Evolutionary conservation across 2,329 filamentous ascomycete genomes (phyloP), one percentile per base, ranked within the genome.

Genomic region (Whalleya microplaca): DNA sequence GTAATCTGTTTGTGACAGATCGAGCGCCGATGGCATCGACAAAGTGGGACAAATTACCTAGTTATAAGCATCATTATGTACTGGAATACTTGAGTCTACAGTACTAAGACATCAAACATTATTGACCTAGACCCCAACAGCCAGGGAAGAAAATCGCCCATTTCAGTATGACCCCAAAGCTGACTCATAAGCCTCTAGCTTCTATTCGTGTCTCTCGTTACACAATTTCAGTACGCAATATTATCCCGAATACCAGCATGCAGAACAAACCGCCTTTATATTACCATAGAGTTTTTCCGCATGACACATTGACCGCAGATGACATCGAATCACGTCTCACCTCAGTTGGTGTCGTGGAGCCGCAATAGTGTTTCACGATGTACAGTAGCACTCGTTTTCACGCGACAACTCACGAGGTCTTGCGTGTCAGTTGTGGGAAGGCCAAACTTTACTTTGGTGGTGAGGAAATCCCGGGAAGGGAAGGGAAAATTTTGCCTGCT

Each of bases 291-390:
- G 83, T 78, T 37, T 88, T 90, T 63, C 69, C 74, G 3, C 64
- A 32, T 14, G 41, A 43, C 1, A 32, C 48, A 1, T 41, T 53
- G 16, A 75, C 78, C 3, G 73, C 84, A 2, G 75, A 78, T 2
- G 67, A 75, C 1, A 81, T 89, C 46, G 83, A 88, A 66, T 67
- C 76, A 0, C 86, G 86, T 60, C 77, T 91, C 5, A 67, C 68
- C 6, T 66, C 70, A 2, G 69, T 84, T 16, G 80, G 78, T 7
- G 82, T 84, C 32, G 86, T 88, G 2, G 67, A 66, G 1, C 86
- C 88, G 0, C 84, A 87, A 66, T 90, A 87, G 87, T 78, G 83
- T 21, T 89, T 86, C 71, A 85, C 84, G 16, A 90, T 90, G 86
- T 90, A 87, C 70, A 71, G 69, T 37, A 81, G 79, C 5, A 84